A percentile compares a stretch with the other conserved stretches of the same genome.
These are phyloP conservation scores for Arachnopeziza araneosa DNA, from an alignment of 2,329 filamentous ascomycete genomes.

Conservation along the genomic window DNA sequence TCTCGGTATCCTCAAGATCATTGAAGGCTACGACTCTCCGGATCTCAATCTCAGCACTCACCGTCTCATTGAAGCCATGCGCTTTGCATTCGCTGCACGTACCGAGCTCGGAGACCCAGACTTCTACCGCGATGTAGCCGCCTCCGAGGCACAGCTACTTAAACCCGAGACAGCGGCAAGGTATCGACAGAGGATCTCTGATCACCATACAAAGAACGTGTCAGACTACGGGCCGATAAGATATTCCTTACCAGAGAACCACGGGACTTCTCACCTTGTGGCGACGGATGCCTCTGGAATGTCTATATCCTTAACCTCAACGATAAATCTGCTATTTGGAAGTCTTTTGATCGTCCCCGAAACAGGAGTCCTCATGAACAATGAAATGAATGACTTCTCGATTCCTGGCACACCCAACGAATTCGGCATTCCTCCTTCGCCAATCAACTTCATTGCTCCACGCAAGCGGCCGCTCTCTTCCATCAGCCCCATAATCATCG, in stretches of 20 bases:
- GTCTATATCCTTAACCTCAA: slow-evolving; percentile 77
- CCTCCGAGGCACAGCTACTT: slow-evolving; percentile 65
- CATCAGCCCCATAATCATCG: slow-evolving; percentile 74
- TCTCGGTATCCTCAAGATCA: slow-evolving; percentile 63
- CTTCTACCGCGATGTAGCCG: slow-evolving; percentile 59
- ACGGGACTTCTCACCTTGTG: slow-evolving; percentile 70
- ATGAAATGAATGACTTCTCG: slow-evolving; percentile 76
- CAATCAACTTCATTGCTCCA: slow-evolving; percentile 74
- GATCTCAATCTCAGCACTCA: slow-evolving; percentile 62
- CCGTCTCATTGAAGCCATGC: slow-evolving; percentile 79
- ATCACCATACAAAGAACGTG: slow-evolving; percentile 65
- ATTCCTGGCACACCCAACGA: slow-evolving; percentile 72
- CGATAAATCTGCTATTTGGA: slow-evolving; percentile 83
- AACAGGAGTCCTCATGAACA: slow-evolving; percentile 52
- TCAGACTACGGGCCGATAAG: slow-evolving; percentile 66
- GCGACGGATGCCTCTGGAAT: slow-evolving; percentile 68
- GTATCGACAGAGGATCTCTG: slow-evolving; percentile 63
- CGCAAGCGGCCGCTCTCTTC: slow-evolving; percentile 79
- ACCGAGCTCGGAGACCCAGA: slow-evolving; percentile 76
- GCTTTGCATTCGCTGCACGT: slow-evolving; percentile 79
- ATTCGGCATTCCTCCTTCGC: slow-evolving; percentile 78
- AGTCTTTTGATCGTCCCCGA: slow-evolving; percentile 71
- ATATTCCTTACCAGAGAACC: slow-evolving; percentile 61
- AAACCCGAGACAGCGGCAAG: slow-evolving; percentile 50
- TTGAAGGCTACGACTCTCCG: slow-evolving; percentile 58